Percentiles rank a stretch among this genome's conserved stretches.
Conservation (phyloP, 208 protist species). For the Crithidia sp. region DNA sequence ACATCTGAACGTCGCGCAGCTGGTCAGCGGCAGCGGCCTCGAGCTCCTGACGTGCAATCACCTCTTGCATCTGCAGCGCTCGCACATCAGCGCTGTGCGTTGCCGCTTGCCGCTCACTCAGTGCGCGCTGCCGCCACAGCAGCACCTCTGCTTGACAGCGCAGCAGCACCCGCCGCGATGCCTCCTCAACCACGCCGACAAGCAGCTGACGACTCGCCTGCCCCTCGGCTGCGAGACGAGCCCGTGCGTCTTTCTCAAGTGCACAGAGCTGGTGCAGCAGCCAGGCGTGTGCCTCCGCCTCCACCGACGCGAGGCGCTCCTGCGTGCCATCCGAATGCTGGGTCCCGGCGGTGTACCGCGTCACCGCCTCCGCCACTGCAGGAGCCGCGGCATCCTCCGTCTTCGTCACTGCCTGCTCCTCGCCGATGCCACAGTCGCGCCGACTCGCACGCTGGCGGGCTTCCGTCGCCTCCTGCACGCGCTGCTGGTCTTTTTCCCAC, state of each 20-base stretch:
- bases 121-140: conserved; percentile 1
- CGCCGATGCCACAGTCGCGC: neutral
- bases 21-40: neutral
- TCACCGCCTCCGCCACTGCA: neutral
- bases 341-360: conserved; percentile 4
- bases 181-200: conserved; percentile 10
- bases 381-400: neutral
- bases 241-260: conserved; percentile 7
- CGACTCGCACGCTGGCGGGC: neutral
- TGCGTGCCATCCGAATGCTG: conserved; percentile 24
- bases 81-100: neutral
- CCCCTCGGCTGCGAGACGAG: conserved; percentile 3
- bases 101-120: neutral
- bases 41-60: conserved; percentile 18
- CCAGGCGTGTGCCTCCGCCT: conserved; percentile 19
- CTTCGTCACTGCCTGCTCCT: neutral
- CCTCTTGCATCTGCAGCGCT: conserved; percentile 17
- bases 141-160: conserved; percentile 10
- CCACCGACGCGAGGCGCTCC: conserved; percentile 11
- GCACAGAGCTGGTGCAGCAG: neutral
- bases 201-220: conserved; percentile 12
- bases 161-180: conserved; percentile 9
- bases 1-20: neutral
- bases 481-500: conserved; percentile 16
- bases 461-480: neutral